These are phyloP conservation scores for Leucocoprinus birnbaumii DNA, from an alignment of 768 basidiomycete genomes.

Conservation along the genomic window DNA sequence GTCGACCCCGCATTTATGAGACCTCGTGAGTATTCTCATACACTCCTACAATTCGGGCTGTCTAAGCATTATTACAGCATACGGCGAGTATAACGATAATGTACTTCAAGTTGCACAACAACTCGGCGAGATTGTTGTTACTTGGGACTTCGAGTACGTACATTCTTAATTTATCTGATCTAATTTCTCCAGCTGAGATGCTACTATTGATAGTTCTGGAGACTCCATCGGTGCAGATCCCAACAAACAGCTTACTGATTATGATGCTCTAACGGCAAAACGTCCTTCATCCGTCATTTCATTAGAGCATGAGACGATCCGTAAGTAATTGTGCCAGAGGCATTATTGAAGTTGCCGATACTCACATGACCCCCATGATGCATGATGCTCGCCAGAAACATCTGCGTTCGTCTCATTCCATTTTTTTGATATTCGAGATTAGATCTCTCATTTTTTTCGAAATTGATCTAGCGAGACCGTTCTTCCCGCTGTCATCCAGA, in stretches of 20 bases:
- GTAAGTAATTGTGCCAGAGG: slow-evolving; percentile 16
- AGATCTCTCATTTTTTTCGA: neutral
- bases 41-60: neutral
- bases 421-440: neutral
- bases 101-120: slow-evolving; percentile 22
- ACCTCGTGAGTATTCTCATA: slow-evolving; percentile 31
- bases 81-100: slow-evolving; percentile 32
- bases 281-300: slow-evolving; percentile 31
- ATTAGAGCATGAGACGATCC: slow-evolving; percentile 33
- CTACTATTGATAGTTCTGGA: slow-evolving; percentile 29
- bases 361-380: too few species aligned
- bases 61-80: slow-evolving; percentile 21
- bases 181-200: neutral
- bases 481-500: slow-evolving; percentile 31
- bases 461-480: slow-evolving; percentile 25
- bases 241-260: slow-evolving; percentile 23
- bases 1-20: slow-evolving; percentile 32
- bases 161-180: neutral
- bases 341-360: neutral
- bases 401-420: slow-evolving; percentile 5
- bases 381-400: neutral
- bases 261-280: slow-evolving; percentile 20
- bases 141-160: slow-evolving; percentile 33
- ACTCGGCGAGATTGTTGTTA: slow-evolving; percentile 23
- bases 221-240: slow-evolving; percentile 32